Conservation (phyloP, 176 grass and related monocot genomes). For the Cenchrus fungigraminus region DNA sequence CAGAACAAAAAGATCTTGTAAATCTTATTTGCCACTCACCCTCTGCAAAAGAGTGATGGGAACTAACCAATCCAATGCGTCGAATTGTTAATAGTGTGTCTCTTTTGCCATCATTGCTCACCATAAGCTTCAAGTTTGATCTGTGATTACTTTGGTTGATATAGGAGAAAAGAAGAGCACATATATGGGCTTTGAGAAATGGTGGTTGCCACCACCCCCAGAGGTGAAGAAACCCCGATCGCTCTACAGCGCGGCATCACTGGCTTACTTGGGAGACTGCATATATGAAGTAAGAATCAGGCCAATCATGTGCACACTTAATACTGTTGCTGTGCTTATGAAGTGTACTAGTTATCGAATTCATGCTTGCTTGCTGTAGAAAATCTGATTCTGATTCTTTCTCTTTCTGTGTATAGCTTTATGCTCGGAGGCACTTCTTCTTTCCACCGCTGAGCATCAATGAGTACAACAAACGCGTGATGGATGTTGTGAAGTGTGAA, state of each 20-base stretch:
- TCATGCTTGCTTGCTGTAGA: conserved; percentile 25
- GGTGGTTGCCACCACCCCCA: conserved; percentile 76
- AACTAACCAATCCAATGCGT: conserved; percentile 12
- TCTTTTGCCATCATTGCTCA: background rate
- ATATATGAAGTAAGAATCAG: conserved; percentile 80
- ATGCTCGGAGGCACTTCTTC: conserved; percentile 94
- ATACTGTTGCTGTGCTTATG: background rate
- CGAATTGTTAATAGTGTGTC: background rate
- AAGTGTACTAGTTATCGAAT: conserved; percentile 14
- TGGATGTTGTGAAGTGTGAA: conserved; percentile 93
- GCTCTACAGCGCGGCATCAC: conserved; percentile 70
- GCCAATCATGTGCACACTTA: background rate
- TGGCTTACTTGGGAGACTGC: conserved; percentile 98
- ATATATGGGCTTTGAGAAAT: conserved; percentile 86
- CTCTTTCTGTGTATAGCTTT: conserved; percentile 58
- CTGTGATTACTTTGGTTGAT: conserved; percentile 17
- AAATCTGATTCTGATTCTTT: conserved; percentile 42
- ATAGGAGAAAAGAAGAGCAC: conserved; percentile 56
- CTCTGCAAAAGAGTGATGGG: background rate
- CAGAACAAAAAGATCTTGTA: conserved; percentile 1
- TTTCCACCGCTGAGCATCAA: conserved; percentile 96
- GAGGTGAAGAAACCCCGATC: conserved; percentile 90
- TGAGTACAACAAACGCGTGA: conserved; percentile 91
- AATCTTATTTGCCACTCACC: background rate
- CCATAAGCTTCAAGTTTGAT: background rate